Evolutionary conservation across 2,329 filamentous ascomycete species (phyloP).

Genomic region (Fusarium drepaniforme): DNA sequence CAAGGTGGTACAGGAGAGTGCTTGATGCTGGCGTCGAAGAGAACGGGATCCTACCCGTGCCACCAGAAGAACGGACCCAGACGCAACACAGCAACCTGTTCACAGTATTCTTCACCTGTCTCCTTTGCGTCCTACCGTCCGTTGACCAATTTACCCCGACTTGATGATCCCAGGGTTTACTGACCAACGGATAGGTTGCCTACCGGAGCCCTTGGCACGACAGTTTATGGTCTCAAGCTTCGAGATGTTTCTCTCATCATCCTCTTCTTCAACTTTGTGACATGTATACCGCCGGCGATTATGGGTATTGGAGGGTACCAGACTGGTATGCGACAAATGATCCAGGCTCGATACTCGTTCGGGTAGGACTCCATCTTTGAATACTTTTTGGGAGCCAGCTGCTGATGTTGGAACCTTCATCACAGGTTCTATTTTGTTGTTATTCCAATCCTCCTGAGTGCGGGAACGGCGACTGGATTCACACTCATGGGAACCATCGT

Average conservation of each 20-base stretch:
- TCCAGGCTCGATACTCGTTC: conserved; percentile 72
- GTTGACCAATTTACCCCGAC: conserved; percentile 39
- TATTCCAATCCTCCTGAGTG: conserved; percentile 65
- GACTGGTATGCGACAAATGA: conserved; percentile 70
- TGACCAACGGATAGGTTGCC: conserved; percentile 57
- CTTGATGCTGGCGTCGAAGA: conserved; percentile 62
- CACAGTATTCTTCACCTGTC: conserved; percentile 70
- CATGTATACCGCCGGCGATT: conserved; percentile 66
- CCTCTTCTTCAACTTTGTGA: conserved; percentile 68
- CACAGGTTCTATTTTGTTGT: conserved; percentile 61
- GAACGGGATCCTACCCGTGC: conserved; percentile 68
- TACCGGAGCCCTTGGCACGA: conserved; percentile 69
- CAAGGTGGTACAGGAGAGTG: conserved; percentile 57
- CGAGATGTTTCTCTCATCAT: conserved; percentile 68
- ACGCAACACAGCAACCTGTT: conserved; percentile 68
- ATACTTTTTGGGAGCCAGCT: not conserved
- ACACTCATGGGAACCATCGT: conserved; percentile 68
- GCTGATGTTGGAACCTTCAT: conserved; percentile 18
- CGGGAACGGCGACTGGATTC: conserved; percentile 69
- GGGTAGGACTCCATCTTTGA: conserved; percentile 50
- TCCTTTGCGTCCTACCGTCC: conserved; percentile 69
- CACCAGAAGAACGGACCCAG: conserved; percentile 64
- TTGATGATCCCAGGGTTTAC: not conserved
- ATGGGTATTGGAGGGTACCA: conserved; percentile 66
- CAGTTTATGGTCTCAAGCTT: conserved; percentile 65